These are phyloP conservation scores for Daldinia bambusicola DNA, from an alignment of 495 filamentous ascomycete genomes.

Conservation along the genomic window DNA sequence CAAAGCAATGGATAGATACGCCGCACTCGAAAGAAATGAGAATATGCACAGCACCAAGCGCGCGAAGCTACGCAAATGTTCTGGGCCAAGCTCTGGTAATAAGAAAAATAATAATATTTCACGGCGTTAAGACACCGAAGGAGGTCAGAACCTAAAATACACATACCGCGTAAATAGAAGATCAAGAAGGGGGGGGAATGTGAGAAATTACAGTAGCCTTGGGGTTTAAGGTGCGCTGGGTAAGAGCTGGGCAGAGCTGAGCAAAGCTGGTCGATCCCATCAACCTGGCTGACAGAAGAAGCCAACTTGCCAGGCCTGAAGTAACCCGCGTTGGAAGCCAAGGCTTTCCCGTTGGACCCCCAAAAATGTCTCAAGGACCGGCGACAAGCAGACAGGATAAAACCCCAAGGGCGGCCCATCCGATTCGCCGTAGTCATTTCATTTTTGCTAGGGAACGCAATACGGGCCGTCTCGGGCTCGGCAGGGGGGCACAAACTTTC, in stretches of 20 bases:
- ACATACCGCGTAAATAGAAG: constrained; percentile 4
- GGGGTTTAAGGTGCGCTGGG: constrained; percentile 1
- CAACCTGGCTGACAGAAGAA: constrained; percentile 29
- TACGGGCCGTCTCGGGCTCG: constrained; percentile 44
- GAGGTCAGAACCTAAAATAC: constrained; percentile 35
- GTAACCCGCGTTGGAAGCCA: constrained; percentile 22
- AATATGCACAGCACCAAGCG: constrained; percentile 1
- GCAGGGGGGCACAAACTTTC: constrained; percentile 28
- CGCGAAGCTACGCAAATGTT: background rate
- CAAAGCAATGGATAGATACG: constrained; percentile 13
- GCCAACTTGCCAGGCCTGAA: background rate
- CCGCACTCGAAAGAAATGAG: background rate
- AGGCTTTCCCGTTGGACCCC: constrained; percentile 21
- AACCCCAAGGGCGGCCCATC: constrained; percentile 30
- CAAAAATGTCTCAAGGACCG: constrained; percentile 30
- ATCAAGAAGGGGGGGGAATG: background rate
- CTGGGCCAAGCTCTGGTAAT: constrained; percentile 32
- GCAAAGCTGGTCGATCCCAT: constrained; percentile 22
- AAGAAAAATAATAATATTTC: constrained; percentile 9
- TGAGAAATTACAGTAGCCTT: constrained; percentile 28
- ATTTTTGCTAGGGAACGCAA: constrained; percentile 4
- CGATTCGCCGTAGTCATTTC: constrained; percentile 27
- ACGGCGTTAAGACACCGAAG: constrained; percentile 34
- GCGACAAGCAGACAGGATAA: constrained; percentile 11
- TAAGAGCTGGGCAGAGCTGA: constrained; percentile 7